phyloP scores from a whole-genome alignment of 2,329 filamentous ascomycete genomes.

The Huntiella moniliformis region DNA sequence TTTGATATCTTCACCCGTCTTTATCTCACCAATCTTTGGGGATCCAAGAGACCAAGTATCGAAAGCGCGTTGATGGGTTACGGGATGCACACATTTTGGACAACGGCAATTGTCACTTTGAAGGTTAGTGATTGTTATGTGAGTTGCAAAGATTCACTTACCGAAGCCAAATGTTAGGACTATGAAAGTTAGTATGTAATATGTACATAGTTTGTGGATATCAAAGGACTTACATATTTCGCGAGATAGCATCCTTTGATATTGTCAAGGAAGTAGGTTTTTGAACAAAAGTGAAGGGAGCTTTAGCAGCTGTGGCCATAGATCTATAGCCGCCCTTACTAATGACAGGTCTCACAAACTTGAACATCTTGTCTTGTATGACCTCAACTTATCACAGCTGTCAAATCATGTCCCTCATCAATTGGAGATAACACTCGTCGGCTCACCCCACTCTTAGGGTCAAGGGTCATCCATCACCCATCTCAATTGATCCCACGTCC shows the following conservation, averaged over 20 bases:
- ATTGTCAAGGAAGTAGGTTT: no score
- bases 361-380: no score
- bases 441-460: no score
- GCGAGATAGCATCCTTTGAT: not conserved
- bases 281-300: no score
- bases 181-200: not conserved
- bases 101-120: slow-evolving; percentile 27
- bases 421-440: no score
- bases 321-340: not conserved
- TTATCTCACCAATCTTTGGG: not conserved
- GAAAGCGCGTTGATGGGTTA: slow-evolving; percentile 25
- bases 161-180: slow-evolving; percentile 11
- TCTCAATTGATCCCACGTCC: no score
- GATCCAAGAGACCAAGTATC: slow-evolving; percentile 20
- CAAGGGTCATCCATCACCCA: no score
- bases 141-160: not conserved
- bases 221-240: slow-evolving; percentile 8
- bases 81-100: slow-evolving; percentile 22
- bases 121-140: not conserved
- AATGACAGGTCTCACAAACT: no score
- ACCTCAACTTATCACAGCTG: no score
- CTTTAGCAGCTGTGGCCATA: not conserved
- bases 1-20: not conserved
- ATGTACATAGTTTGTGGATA: not conserved
- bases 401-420: no score